Evolutionary conservation across 2,329 filamentous ascomycete genomes (phyloP).

Genomic region (Biscogniauxia sp.): DNA sequence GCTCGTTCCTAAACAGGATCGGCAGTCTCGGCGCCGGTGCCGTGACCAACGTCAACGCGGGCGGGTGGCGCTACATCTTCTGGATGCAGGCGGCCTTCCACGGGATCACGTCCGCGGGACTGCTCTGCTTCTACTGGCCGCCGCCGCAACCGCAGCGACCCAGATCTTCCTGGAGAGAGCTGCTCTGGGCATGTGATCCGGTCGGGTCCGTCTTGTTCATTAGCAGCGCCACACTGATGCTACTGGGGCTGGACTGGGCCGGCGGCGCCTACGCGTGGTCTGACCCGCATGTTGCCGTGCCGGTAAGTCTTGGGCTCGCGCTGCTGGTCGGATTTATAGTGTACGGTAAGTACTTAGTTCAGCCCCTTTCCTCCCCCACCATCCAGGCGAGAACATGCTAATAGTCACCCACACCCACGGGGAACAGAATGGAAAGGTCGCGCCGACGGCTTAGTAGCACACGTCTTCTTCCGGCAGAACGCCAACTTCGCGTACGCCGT

Average conservation of each 20-base stretch:
- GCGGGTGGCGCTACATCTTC: slow-evolving; percentile 56
- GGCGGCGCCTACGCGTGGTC: slow-evolving; percentile 42
- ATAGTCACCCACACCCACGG: no score
- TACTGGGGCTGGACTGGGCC: slow-evolving; percentile 46
- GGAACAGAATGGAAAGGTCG: slow-evolving; percentile 58
- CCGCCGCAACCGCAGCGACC: slow-evolving; percentile 32
- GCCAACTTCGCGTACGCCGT: slow-evolving; percentile 54
- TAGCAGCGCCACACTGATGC: slow-evolving; percentile 40
- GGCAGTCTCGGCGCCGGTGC: slow-evolving; percentile 50
- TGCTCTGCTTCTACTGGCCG: slow-evolving; percentile 48
- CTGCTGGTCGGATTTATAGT: slow-evolving; percentile 39
- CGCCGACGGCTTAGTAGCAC: slow-evolving; percentile 51
- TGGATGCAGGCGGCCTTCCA: slow-evolving; percentile 59
- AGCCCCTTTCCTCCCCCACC: neutral
- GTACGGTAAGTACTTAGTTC: slow-evolving; percentile 34
- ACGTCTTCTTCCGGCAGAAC: slow-evolving; percentile 53
- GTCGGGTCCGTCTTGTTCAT: slow-evolving; percentile 46
- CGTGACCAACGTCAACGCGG: slow-evolving; percentile 45
- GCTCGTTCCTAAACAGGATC: slow-evolving; percentile 33
- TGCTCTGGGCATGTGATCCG: slow-evolving; percentile 47
- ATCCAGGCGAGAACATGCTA: neutral
- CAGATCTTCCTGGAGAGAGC: slow-evolving; percentile 38
- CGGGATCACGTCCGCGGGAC: slow-evolving; percentile 43
- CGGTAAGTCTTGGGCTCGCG: slow-evolving; percentile 40
- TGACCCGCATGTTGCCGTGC: slow-evolving; percentile 39